Evolutionary conservation across 352 stramenopile genomes (phyloP).

Genomic region (Pseudoperonospora humuli): DNA sequence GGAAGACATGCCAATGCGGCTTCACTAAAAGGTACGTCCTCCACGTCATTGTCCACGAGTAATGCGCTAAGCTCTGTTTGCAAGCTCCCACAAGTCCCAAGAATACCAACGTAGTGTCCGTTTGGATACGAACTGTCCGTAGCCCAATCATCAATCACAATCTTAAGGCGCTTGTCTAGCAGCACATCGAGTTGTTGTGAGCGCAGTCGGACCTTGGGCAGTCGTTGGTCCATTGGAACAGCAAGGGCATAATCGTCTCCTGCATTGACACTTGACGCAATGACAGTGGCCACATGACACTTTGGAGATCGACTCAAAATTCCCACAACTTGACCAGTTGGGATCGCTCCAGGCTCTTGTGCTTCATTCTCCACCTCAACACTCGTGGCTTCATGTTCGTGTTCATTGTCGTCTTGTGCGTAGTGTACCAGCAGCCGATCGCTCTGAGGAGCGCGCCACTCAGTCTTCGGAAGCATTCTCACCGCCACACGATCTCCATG

Average conservation of each 20-base stretch:
- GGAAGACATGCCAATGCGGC: slow-evolving; percentile 77
- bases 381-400: slow-evolving; percentile 20
- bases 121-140: slow-evolving; percentile 71
- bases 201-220: slow-evolving; percentile 74
- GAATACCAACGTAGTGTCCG: slow-evolving; percentile 72
- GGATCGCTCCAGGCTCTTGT: slow-evolving; percentile 28
- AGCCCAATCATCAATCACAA: slow-evolving; percentile 76
- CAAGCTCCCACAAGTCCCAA: slow-evolving; percentile 51
- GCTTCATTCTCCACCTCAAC: slow-evolving; percentile 3
- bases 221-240: slow-evolving; percentile 74
- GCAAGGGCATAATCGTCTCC: slow-evolving; percentile 67
- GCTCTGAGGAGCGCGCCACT: slow-evolving; percentile 71
- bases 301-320: slow-evolving; percentile 67
- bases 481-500: slow-evolving; percentile 96
- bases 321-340: slow-evolving; percentile 78
- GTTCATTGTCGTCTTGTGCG: slow-evolving; percentile 33
- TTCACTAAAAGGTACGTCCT: slow-evolving; percentile 82
- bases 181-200: slow-evolving; percentile 69
- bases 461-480: slow-evolving; percentile 73
- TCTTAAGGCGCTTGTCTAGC: slow-evolving; percentile 72
- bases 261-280: slow-evolving; percentile 47
- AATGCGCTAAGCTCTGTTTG: slow-evolving; percentile 77
- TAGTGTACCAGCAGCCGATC: slow-evolving; percentile 70
- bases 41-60: slow-evolving; percentile 76
- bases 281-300: slow-evolving; percentile 66